Base-by-base conservation (phyloP, 1,284 basidiomycete species). In the Ceratobasidium sp. region DNA sequence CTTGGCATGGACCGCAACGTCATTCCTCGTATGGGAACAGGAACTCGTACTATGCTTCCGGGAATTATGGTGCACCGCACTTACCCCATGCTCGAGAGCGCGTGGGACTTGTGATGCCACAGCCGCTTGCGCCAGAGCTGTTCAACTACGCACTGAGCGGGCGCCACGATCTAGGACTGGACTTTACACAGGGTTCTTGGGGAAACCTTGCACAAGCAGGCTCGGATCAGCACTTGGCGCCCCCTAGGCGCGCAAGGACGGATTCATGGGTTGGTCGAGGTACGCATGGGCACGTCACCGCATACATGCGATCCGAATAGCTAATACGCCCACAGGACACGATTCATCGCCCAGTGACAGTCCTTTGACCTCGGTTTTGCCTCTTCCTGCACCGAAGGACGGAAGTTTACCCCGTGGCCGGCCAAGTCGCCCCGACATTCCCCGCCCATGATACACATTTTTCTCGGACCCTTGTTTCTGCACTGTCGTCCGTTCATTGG, bases 91-190 rank as follows among this genome's bases (percentile, higher is more conserved):
- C 44, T 62, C 70, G 70, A 17, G 70, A 73, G n/a, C 70, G 70
- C 29, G 70, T 73, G 44, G 70, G 70, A 62, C 46, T 73, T 8
- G 49, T 73, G 43, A 73, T 73, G 70, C 70, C 70, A 9, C 70
- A 73, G 70, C 70, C 70, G 11, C 70, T 73, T n/a, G 70, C 70
- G 9, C 70, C 70, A 40, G 59, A 73, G 44, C 59, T 61, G 44
- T 62, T 71, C 56, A 61, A 71, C 40, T 71, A 71, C 25, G 68
- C 68, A 13, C 52, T 73, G 17, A 46, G 44, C 17, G 70, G 70
- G 5, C 70, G 70, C 4, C 70, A 73, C 32, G 70, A 73, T n/a
- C 62, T 73, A 59, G 70, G 70, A 8, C 46, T 73, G 59, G 70
- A 73, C 44, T 73, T 62, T 25, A 51, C 32, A 17, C 40, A 52